Evolutionary conservation across 176 grass and related monocot genomes (phyloP), one percentile per base, ranked within the genome.

Genomic region (Paspalum notatum): DNA sequence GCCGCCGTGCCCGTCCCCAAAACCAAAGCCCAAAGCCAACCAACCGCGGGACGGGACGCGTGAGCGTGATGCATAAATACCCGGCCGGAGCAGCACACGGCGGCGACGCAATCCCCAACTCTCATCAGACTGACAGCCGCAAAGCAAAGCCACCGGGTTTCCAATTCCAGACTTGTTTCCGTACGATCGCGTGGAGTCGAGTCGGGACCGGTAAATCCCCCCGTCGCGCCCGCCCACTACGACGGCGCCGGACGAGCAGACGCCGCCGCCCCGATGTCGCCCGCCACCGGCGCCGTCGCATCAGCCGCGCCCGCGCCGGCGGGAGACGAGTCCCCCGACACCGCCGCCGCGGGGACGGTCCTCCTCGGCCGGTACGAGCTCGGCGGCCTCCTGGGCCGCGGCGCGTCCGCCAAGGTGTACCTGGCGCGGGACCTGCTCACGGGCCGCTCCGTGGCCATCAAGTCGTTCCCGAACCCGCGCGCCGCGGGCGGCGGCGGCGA

Each of bases 401-500:
- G 95, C 25, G 92, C 92, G 17, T 92, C 95, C 42, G 95, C 92
- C 61, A 98, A 94, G 91, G 95, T 98, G 21, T 98, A 92, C 83
- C 85, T 62, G 3, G 95, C 95, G 14, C 84, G 58, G 2, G 90
- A 98, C 83, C 72, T 94, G 59, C 70, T 47, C 76, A 87, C 95
- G 5, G 85, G 79, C 59, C n/a, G 14, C 27, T 20, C 68, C 65
- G 95, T 98, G 13, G 95, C 95, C 17, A 82, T 98, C 83, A 98
- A 98, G 72, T 83, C 91, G 1, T 90, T 98, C 74, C 82, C 92
- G 3, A 98, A 98, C 25, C 82, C 90, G 0, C 72, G 83, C 71
- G 18, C 46, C 1, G 22, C 21, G 7, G 27, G 2, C 38, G 27
- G 1, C 7, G 20, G 9, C 42, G 22, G 39, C n/a, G n/a, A n/a